These are phyloP conservation scores for Candida freyschussii DNA, from an alignment of 1,139 yeast species.

Conservation along the genomic window DNA sequence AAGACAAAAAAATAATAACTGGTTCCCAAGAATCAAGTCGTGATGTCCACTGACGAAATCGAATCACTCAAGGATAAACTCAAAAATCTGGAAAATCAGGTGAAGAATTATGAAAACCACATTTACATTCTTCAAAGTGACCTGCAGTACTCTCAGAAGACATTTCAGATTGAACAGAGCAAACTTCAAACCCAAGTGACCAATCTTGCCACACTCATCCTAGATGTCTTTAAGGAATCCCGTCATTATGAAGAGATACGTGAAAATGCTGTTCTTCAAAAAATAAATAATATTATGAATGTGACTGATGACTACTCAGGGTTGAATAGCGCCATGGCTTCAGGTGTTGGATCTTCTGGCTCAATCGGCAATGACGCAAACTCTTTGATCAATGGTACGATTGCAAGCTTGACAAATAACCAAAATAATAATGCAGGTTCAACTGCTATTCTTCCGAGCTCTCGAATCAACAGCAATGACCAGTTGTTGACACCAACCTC, in stretches of 20 bases:
- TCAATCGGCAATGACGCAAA: slow-evolving; percentile 17
- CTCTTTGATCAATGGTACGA: slow-evolving; percentile 19
- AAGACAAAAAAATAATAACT: neutral
- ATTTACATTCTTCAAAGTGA: slow-evolving; percentile 23
- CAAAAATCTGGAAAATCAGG: slow-evolving; percentile 20
- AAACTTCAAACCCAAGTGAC: slow-evolving; percentile 23
- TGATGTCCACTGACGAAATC: slow-evolving; percentile 16
- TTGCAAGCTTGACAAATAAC: slow-evolving; percentile 8
- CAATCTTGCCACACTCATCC: slow-evolving; percentile 19
- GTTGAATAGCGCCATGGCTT: slow-evolving; percentile 8
- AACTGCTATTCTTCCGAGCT: slow-evolving; percentile 9
- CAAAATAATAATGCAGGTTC: slow-evolving; percentile 3
- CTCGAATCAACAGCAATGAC: slow-evolving; percentile 14
- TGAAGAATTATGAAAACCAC: slow-evolving; percentile 23
- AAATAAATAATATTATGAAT: slow-evolving; percentile 19
- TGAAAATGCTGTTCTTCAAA: slow-evolving; percentile 20
- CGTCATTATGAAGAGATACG: slow-evolving; percentile 22
- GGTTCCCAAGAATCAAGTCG: slow-evolving; percentile 1
- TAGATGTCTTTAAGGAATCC: slow-evolving; percentile 23
- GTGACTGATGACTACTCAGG: slow-evolving; percentile 19
- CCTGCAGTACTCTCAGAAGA: slow-evolving; percentile 22
- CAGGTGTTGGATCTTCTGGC: slow-evolving; percentile 8
- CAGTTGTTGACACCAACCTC: slow-evolving; percentile 17
- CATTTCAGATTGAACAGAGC: slow-evolving; percentile 21
- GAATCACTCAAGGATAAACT: slow-evolving; percentile 22